Percentiles rank a stretch among this genome's conserved stretches.
phyloP scores from a whole-genome alignment of 768 basidiomycete genomes.

The Pluteus cervinus region DNA sequence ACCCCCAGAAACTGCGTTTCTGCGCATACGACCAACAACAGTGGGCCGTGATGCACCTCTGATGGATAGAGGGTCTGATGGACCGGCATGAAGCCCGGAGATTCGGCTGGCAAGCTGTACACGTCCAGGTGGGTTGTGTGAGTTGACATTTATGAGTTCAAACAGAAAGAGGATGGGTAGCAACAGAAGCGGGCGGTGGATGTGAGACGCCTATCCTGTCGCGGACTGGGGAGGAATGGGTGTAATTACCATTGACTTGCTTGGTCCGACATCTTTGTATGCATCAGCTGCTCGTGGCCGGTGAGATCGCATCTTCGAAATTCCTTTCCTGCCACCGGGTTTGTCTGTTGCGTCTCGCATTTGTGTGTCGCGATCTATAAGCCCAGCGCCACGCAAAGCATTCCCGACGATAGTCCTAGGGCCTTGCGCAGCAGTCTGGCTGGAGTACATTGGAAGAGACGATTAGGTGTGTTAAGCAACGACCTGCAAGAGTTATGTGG shows the following conservation, averaged over 20 bases:
- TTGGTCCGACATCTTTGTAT: constrained; percentile 37
- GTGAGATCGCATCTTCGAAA: constrained; percentile 56
- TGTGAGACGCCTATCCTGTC: constrained; percentile 25
- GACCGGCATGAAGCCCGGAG: constrained; percentile 28
- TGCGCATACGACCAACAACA: constrained; percentile 47
- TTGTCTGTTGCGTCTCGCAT: constrained; percentile 70
- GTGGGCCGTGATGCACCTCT: constrained; percentile 56
- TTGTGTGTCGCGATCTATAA: constrained; percentile 69
- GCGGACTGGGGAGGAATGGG: constrained; percentile 22
- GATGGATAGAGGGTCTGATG: constrained; percentile 54
- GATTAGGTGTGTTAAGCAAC: constrained; percentile 8
- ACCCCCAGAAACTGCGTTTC: constrained; percentile 40
- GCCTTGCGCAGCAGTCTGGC: constrained; percentile 52
- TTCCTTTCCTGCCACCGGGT: constrained; percentile 68
- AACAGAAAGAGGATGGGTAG: no score
- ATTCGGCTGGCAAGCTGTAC: constrained; percentile 36
- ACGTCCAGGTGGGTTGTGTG: constrained; percentile 9
- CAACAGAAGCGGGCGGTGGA: no score
- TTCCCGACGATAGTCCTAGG: constrained; percentile 52
- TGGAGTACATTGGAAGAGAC: constrained; percentile 46
- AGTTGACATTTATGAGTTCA: no score
- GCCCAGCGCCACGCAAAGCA: constrained; percentile 64
- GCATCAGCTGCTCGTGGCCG: constrained; percentile 56
- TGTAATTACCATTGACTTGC: constrained; percentile 65
- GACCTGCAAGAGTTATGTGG: constrained; percentile 1